Evolutionary conservation across 495 filamentous ascomycete genomes (phyloP).

Genomic region (Penicillium roqueforti): DNA sequence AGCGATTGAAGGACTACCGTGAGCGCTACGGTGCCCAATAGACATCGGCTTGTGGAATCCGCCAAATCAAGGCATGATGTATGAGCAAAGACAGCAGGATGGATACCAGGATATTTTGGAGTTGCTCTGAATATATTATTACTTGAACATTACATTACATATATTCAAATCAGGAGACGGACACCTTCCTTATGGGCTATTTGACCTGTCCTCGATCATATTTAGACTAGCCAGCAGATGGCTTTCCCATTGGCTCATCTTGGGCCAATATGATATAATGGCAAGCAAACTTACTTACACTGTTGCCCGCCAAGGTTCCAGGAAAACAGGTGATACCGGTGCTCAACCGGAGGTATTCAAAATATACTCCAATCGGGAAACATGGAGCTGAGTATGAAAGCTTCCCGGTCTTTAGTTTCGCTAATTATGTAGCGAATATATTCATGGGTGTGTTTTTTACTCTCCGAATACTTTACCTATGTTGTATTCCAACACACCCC

Average conservation of each 20-base stretch:
- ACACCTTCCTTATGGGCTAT: slow-evolving; percentile 2
- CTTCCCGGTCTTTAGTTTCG: neutral
- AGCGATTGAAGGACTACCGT: slow-evolving; percentile 73
- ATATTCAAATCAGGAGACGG: neutral
- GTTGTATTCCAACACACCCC: slow-evolving; percentile 3
- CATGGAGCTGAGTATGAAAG: neutral
- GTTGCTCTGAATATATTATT: slow-evolving; percentile 6
- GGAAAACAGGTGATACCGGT: slow-evolving; percentile 6
- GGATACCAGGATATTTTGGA: slow-evolving; percentile 25
- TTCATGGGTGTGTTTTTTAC: neutral
- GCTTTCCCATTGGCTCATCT: neutral
- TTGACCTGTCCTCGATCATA: neutral
- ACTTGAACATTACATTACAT: neutral
- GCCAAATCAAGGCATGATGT: slow-evolving; percentile 18
- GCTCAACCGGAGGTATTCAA: neutral
- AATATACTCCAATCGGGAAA: slow-evolving; percentile 11
- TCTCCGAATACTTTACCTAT: neutral
- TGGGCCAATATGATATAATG: neutral
- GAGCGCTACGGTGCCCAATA: slow-evolving; percentile 56
- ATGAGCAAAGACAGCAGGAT: slow-evolving; percentile 14
- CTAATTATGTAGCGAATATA: neutral
- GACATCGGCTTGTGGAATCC: slow-evolving; percentile 9
- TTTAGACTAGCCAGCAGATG: neutral
- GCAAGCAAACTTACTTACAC: neutral
- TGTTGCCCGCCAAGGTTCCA: neutral